These are phyloP conservation scores for Globisporangium solare DNA, from an alignment of 352 stramenopile species.

Conservation along the genomic window DNA sequence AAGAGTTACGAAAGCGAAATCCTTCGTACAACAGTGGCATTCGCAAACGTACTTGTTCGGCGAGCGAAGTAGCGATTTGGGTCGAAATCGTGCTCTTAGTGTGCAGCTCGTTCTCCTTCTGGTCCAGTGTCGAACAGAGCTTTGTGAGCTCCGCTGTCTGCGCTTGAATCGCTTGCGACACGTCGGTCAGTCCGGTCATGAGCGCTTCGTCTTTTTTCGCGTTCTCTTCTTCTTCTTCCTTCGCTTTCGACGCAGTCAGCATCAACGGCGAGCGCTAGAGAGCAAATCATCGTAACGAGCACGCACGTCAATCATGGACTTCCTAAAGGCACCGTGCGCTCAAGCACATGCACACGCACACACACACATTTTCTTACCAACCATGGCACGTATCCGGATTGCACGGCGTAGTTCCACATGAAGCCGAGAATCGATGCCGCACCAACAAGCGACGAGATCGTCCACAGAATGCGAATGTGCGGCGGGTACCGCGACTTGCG, in stretches of 20 bases:
- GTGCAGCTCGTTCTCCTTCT: constrained; percentile 51
- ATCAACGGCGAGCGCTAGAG: constrained; percentile 32
- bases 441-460: constrained; percentile 64
- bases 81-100: constrained; percentile 34
- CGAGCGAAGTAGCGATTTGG: constrained; percentile 41
- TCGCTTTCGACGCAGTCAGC: constrained; percentile 36
- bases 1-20: no score
- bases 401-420: constrained; percentile 71
- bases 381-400: constrained; percentile 66
- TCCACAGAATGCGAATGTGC: constrained; percentile 63
- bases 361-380: constrained; percentile 25
- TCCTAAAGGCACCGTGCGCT: no score
- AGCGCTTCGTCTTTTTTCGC: constrained; percentile 48
- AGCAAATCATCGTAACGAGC: neutral
- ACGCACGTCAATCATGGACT: neutral
- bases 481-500: constrained; percentile 34
- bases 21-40: neutral
- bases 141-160: constrained; percentile 60
- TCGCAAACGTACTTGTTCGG: constrained; percentile 30
- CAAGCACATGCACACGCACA: neutral
- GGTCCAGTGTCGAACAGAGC: constrained; percentile 44
- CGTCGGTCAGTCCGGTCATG: constrained; percentile 33
- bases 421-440: constrained; percentile 66
- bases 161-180: constrained; percentile 56
- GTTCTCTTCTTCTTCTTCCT: constrained; percentile 51